phyloP scores from a whole-genome alignment of 2,329 filamentous ascomycete species.

The Diaporthe humulicola region DNA sequence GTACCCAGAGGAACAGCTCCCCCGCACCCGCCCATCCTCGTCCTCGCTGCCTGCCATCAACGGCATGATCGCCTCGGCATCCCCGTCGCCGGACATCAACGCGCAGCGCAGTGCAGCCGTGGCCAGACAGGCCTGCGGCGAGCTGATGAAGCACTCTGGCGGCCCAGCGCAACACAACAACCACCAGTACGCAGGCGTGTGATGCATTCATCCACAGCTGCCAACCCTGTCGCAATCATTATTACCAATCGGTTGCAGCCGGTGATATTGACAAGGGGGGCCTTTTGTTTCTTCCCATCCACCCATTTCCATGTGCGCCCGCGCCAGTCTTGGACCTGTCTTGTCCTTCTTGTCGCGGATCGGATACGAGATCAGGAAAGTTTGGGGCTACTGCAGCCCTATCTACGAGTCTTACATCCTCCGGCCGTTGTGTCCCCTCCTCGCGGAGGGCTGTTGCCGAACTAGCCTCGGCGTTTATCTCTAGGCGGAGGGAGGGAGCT shows the following conservation, averaged over 20 bases:
- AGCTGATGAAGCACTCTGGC: conserved; percentile 47
- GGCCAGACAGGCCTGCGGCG: conserved; percentile 54
- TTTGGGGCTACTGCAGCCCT: conserved; percentile 29
- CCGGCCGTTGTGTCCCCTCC: not conserved
- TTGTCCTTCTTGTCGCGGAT: not conserved
- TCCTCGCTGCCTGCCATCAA: conserved; percentile 40
- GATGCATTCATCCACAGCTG: not conserved
- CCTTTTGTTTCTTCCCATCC: not conserved
- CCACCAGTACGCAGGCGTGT: conserved; percentile 29
- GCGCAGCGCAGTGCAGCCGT: conserved; percentile 51
- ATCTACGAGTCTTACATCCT: conserved; percentile 24
- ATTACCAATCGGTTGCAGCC: conserved; percentile 1
- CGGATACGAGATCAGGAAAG: conserved; percentile 13
- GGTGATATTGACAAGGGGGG: not conserved
- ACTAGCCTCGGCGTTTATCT: not conserved
- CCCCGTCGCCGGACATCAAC: conserved; percentile 38
- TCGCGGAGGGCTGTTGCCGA: not conserved
- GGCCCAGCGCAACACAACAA: conserved; percentile 7
- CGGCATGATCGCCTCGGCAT: conserved; percentile 39
- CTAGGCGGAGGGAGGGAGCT: conserved; percentile 6
- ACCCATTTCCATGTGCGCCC: not conserved
- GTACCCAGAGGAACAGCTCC: conserved; percentile 41
- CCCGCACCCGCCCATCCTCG: conserved; percentile 41
- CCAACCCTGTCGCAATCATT: not conserved
- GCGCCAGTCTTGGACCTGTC: not conserved